Percentiles rank a stretch among this genome's conserved stretches.
Evolutionary conservation across 2,329 filamentous ascomycete genomes (phyloP).

Genomic region (Biscogniauxia marginata): DNA sequence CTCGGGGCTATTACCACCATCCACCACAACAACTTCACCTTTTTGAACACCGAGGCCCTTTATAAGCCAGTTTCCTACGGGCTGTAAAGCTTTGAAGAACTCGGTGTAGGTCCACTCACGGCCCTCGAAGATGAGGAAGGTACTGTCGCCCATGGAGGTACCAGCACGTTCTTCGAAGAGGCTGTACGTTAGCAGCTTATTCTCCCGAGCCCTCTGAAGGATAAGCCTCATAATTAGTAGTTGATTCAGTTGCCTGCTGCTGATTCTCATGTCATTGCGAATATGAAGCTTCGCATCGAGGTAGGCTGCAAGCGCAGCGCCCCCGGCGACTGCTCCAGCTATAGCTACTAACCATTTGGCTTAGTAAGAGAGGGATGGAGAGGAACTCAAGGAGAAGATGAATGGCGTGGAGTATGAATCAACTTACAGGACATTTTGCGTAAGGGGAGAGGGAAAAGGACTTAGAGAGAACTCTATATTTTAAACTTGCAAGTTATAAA

Average conservation of each 20-base stretch:
- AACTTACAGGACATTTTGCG: background rate
- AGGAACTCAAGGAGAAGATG: too few species aligned
- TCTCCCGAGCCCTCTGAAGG: conserved; percentile 32
- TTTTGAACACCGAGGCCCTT: conserved; percentile 54
- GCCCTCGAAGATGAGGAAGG: conserved; percentile 55
- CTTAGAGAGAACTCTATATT: too few species aligned
- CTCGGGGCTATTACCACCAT: conserved; percentile 65
- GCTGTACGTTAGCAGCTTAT: conserved; percentile 25
- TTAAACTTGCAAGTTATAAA: too few species aligned
- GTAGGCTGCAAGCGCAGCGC: conserved; percentile 46
- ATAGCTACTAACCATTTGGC: conserved; percentile 10
- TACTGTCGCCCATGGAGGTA: conserved; percentile 17
- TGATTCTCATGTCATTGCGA: conserved; percentile 52
- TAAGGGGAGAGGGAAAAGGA: background rate
- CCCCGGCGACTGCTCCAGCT: conserved; percentile 23
- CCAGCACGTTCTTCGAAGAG: conserved; percentile 26
- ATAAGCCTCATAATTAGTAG: conserved; percentile 42
- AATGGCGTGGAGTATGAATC: background rate
- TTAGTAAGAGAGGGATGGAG: background rate
- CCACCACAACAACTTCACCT: conserved; percentile 61
- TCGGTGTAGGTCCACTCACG: conserved; percentile 60
- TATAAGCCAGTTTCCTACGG: conserved; percentile 61
- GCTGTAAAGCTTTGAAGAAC: conserved; percentile 50
- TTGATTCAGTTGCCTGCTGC: conserved; percentile 39
- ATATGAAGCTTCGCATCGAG: conserved; percentile 68